These are phyloP conservation scores for Cucurbita ficifolia DNA, from an alignment of 306 rosid species.

Conservation along the genomic window DNA sequence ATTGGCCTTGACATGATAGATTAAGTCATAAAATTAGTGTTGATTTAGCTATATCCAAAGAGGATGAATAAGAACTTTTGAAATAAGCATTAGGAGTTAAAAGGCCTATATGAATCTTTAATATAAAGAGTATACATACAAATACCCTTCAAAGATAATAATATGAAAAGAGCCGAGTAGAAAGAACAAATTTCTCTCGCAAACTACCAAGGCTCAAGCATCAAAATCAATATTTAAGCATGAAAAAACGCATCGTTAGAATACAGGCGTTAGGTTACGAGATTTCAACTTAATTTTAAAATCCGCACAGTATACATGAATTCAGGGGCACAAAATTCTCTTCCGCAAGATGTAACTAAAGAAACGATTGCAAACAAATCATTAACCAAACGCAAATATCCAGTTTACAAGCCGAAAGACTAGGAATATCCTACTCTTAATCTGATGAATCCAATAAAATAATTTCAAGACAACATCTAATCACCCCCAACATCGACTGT, in stretches of 20 bases:
- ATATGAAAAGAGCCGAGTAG: not conserved
- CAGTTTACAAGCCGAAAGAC: not conserved
- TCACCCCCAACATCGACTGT: not conserved
- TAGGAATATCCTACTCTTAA: not conserved
- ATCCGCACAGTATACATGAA: not conserved
- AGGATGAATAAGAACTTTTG: not conserved
- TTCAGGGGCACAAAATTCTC: not conserved
- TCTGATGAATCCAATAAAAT: not conserved
- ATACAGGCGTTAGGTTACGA: not conserved
- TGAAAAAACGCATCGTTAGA: not conserved
- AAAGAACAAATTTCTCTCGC: not conserved
- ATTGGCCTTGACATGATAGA: not conserved
- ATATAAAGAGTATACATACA: not conserved
- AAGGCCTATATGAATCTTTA: not conserved
- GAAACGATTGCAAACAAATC: not conserved
- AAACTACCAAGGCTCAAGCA: not conserved
- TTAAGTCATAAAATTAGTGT: not conserved
- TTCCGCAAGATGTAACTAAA: not conserved
- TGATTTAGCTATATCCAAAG: not conserved
- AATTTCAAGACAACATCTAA: not conserved
- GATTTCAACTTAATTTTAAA: not conserved
- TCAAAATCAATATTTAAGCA: not conserved
- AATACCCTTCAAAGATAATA: not conserved
- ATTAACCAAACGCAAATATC: not conserved
- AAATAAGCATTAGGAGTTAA: not conserved